phyloP scores from a whole-genome alignment of 768 basidiomycete genomes.

The Crassisporium funariophilum region DNA sequence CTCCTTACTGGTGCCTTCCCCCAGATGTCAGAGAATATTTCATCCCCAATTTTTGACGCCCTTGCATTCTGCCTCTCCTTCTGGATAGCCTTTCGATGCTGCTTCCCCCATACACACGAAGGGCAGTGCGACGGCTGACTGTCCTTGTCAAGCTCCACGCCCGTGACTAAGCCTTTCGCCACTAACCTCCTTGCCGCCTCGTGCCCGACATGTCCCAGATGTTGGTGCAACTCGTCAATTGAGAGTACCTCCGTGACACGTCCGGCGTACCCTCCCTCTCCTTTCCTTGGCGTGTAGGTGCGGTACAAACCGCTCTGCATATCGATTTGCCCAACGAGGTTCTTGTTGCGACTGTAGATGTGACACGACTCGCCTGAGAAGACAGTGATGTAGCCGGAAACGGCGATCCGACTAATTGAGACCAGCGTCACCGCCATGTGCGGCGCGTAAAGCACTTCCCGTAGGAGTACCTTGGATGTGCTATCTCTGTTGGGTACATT shows the following conservation, averaged over 20 bases:
- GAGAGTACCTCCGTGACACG: too few species aligned
- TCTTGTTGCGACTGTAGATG: background rate
- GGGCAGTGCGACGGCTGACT: too few species aligned
- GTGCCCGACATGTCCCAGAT: too few species aligned
- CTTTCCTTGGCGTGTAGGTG: slow-evolving; percentile 4
- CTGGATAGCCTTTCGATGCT: background rate
- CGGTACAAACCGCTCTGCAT: slow-evolving; percentile 16
- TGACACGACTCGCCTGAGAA: background rate
- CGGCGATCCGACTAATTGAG: background rate
- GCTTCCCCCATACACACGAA: background rate
- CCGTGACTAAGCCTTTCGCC: too few species aligned
- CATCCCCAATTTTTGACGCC: background rate
- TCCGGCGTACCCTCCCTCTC: too few species aligned
- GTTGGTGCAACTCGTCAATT: too few species aligned
- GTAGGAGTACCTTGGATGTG: slow-evolving; percentile 6
- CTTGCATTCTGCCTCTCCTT: background rate
- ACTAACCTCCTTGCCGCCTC: too few species aligned
- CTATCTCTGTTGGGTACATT: slow-evolving; percentile 14
- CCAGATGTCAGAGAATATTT: background rate
- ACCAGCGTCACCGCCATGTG: slow-evolving; percentile 7
- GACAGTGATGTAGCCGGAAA: background rate
- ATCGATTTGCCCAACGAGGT: background rate
- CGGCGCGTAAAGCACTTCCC: slow-evolving; percentile 13
- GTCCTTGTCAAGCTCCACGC: too few species aligned
- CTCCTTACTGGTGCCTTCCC: slow-evolving; percentile 6